Base-by-base conservation (phyloP, 2,329 filamentous ascomycete genomes). In the Anisogramma anomala region DNA sequence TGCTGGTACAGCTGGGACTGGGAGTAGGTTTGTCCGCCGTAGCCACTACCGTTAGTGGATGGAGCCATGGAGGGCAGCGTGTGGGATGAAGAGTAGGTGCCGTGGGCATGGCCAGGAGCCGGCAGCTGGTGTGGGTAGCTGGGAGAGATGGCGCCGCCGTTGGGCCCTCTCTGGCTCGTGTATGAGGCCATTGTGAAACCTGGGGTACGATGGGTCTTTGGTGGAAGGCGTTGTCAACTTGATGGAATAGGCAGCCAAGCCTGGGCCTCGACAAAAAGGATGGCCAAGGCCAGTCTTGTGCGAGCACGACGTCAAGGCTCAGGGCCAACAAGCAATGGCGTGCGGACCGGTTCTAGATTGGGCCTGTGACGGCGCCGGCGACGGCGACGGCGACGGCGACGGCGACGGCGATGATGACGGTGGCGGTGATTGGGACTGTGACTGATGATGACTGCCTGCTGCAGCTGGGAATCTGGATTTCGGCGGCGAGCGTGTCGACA, bases 1-100 rank as follows among this genome's bases (percentile, higher is more conserved):
- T 47, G 44, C 20, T 47, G 44, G 20, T 47, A 44, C n/a, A 36
- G 11, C 14, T 44, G 41, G 15, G 45, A 36, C 26, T 47, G 45
- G 23, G 33, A 26, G 19, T 47, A 47, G 22, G 25, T 36, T 3
- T 41, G 34, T 19, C 36, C 19, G 26, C 34, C 41, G 26, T 44
- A 47, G 6, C 27, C 18, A 28, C 20, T 39, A 13, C 45, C 45
- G n/a, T 44, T 47, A n/a, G 28, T 34, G n/a, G 45, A 36, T 11
- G 45, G 27, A 8, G 41, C 45, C 45, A 47, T 47, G 15, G 45
- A 44, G 3, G 45, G 45, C 22, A 44, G 25, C 0, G 45, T 11
- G n/a, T 47, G 45, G 18, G 45, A 26, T 11, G 37, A 31, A 15
- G 41, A 15, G 10, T 47, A 47, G 31, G 33, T 41, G 22, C 25